Base-by-base conservation (phyloP, 139 green algal genomes). In the Tetradesmus obliquus region DNA sequence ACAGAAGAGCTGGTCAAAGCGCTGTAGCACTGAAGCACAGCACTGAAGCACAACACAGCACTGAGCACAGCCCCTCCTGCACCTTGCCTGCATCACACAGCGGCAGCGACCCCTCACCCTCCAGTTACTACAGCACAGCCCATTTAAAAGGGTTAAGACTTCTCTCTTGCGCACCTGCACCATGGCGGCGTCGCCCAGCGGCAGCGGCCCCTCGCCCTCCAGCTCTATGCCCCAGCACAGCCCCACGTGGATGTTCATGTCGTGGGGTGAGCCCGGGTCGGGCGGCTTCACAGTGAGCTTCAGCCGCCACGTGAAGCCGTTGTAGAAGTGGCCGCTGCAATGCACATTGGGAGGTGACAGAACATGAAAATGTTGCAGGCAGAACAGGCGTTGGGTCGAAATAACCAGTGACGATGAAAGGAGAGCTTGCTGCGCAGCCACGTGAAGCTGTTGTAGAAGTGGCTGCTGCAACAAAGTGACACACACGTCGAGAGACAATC, bases 161-260 rank as follows among this genome's bases (percentile, higher is more conserved):
- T 45, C 32, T 45, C 32, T 45, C 32, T 45, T 45, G 32, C 32
- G 32, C 86, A 90, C 86, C 86, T 90, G 86, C 88, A 91, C 88
- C 88, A 91, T 86, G 17, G 88, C 32, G 17, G 55, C 15, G 51
- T 91, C 88, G 9, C 55, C 24, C 55, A 91, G 88, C 53, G 88
- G 79, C 79, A 91, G 88, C 32, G 88, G 58, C 24, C 79, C 88
- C 55, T 86, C 88, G 12, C 76, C 88, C 55, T 87, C 66, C 82
- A 92, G 53, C 89, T 92, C 89, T 7, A 92, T 24, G 66, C 89
- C 82, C 89, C 89, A 92, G 82, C 89, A 92, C 51, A 92, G 89
- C 19, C 89, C 89, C 17, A 92, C 89, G 45, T 92, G 89, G 24
- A 92, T 92, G 69, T 92, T 92, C 89, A 92, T 92, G 51, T 89